A percentile compares a stretch with the other conserved stretches of the same genome.
These are phyloP conservation scores for Calonectria montana DNA, from an alignment of 2,329 filamentous ascomycete species.

Conservation along the genomic window DNA sequence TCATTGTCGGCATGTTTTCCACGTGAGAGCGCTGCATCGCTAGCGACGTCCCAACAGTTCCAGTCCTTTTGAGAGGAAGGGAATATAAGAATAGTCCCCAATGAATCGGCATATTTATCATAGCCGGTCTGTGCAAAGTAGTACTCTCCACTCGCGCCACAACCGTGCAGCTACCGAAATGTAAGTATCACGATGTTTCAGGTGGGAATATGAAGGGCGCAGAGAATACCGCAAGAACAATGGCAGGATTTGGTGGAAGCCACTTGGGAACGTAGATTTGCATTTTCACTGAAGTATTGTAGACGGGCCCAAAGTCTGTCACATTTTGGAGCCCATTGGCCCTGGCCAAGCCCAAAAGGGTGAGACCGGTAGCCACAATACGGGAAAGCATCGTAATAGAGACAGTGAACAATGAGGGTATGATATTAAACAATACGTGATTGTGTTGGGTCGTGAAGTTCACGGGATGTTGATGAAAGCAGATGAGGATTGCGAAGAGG, in stretches of 20 bases:
- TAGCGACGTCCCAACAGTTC: constrained; percentile 6
- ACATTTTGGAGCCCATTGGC: background rate
- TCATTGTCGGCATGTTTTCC: constrained; percentile 7
- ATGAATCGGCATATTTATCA: background rate
- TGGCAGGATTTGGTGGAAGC: background rate
- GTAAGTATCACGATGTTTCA: background rate
- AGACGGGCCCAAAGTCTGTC: background rate
- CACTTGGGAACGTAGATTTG: constrained; percentile 1
- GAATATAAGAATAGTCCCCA: background rate
- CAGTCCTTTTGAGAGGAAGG: constrained; percentile 1
- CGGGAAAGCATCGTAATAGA: background rate
- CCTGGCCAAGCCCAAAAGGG: background rate
- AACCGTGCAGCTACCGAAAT: background rate
- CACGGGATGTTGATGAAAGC: no score
- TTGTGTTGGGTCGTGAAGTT: no score
- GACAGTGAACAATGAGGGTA: no score
- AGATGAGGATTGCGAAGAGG: no score
- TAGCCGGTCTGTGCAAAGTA: background rate
- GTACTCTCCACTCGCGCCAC: background rate
- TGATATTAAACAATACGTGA: no score
- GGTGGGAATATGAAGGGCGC: background rate
- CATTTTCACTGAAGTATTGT: constrained; percentile 6
- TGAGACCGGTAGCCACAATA: background rate
- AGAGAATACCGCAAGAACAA: background rate
- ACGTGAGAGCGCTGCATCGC: background rate